These are phyloP conservation scores for Solanum pennellii DNA, from an alignment of 257 asterid genomes.

Conservation along the genomic window DNA sequence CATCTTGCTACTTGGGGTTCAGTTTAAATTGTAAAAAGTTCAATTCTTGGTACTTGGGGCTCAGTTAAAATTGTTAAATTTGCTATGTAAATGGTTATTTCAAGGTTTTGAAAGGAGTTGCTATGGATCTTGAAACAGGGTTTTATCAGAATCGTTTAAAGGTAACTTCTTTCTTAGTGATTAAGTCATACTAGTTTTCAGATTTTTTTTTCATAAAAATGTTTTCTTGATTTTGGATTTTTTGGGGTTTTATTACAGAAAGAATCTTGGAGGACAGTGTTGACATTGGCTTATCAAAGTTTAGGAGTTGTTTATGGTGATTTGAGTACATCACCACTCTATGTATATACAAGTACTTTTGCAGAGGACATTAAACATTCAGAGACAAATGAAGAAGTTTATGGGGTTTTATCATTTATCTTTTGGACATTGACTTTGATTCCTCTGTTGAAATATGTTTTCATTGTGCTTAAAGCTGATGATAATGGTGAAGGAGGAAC, in stretches of 20 bases:
- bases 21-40: conserved; percentile 13
- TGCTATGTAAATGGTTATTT: conserved; percentile 24
- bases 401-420: conserved; percentile 65
- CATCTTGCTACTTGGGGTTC: conserved; percentile 19
- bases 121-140: conserved; percentile 74
- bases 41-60: conserved; percentile 17
- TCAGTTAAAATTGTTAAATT: conserved; percentile 15
- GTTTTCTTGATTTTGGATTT: not conserved
- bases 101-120: conserved; percentile 22
- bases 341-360: conserved; percentile 76
- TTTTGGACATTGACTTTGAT: conserved; percentile 83
- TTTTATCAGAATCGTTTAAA: conserved; percentile 37
- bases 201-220: not conserved
- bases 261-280: conserved; percentile 72
- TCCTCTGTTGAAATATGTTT: conserved; percentile 72
- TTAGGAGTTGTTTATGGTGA: conserved; percentile 93
- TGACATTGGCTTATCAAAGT: conserved; percentile 83
- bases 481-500: conserved; percentile 98
- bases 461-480: conserved; percentile 82
- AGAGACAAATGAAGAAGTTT: conserved; percentile 71
- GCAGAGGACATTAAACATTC: conserved; percentile 77
- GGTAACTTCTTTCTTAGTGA: conserved; percentile 20
- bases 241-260: conserved; percentile 28
- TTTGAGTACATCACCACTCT: conserved; percentile 78
- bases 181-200: not conserved